Percentiles rank a stretch among this genome's conserved stretches.
These are phyloP conservation scores for Linaria vulgaris DNA, from an alignment of 257 asterid species.

Conservation along the genomic window DNA sequence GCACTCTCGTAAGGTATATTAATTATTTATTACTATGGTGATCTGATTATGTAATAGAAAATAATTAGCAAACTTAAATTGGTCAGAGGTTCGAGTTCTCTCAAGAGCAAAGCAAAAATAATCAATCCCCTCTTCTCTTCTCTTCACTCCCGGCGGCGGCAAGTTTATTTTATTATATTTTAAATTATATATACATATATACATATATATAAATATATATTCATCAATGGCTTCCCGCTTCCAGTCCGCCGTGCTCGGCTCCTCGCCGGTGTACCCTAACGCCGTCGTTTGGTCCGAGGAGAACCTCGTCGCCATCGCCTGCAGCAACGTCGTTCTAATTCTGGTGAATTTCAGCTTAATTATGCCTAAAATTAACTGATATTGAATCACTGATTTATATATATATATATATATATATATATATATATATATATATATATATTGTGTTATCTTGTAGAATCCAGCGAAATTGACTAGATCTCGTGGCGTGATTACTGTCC, in stretches of 20 bases:
- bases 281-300: constrained; percentile 91
- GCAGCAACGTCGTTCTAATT: constrained; percentile 55
- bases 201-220: too few species aligned
- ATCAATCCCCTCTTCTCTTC: too few species aligned
- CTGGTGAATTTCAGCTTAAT: constrained; percentile 43
- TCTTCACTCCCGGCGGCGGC: background rate
- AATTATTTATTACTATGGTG: too few species aligned
- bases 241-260: constrained; percentile 59
- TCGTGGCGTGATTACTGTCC: constrained; percentile 71
- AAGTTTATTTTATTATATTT: too few species aligned
- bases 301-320: constrained; percentile 82
- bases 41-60: too few species aligned
- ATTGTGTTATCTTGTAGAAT: constrained; percentile 28
- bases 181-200: too few species aligned
- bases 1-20: too few species aligned
- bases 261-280: constrained; percentile 63
- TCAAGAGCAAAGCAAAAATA: background rate
- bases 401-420: too few species aligned
- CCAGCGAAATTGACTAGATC: constrained; percentile 41
- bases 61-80: background rate
- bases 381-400: constrained; percentile 1
- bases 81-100: background rate
- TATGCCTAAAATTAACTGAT: background rate
- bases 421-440: too few species aligned
- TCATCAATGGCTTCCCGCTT: constrained; percentile 55